Percentiles rank a stretch among this genome's conserved stretches.
phyloP scores from a whole-genome alignment of 2,329 filamentous ascomycete genomes.

The Aspergillus sp. region DNA sequence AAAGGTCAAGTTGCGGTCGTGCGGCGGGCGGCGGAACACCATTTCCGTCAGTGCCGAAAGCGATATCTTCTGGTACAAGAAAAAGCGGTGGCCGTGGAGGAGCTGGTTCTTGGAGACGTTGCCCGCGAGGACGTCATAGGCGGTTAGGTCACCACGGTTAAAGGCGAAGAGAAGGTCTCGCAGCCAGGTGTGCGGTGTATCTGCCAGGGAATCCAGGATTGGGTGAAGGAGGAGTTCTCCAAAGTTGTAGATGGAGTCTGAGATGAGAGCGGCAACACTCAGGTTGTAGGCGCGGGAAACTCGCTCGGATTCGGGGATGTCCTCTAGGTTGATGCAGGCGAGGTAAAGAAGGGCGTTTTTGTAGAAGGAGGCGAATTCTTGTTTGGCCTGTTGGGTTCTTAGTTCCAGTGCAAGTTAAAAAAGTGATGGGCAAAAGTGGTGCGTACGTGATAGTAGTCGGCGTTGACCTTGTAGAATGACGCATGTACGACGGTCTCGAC shows the following conservation, averaged over 20 bases:
- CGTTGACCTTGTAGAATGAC: constrained; percentile 92
- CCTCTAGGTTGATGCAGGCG: constrained; percentile 83
- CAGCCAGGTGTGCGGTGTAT: constrained; percentile 79
- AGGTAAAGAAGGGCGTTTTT: constrained; percentile 96
- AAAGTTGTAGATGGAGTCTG: constrained; percentile 97
- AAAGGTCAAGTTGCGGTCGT: constrained; percentile 94
- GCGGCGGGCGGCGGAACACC: constrained; percentile 91
- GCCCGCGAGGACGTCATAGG: constrained; percentile 78
- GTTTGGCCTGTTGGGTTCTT: constrained; percentile 58
- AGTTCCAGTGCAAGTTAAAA: constrained; percentile 5
- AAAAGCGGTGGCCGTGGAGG: constrained; percentile 74
- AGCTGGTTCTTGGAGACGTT: constrained; percentile 79
- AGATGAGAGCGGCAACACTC: constrained; percentile 86
- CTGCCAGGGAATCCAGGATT: constrained; percentile 80
- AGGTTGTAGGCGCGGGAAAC: constrained; percentile 87
- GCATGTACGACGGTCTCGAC: constrained; percentile 96
- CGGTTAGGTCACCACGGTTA: constrained; percentile 88
- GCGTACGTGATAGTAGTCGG: constrained; percentile 82
- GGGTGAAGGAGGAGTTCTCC: constrained; percentile 97
- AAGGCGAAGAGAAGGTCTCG: constrained; percentile 96
- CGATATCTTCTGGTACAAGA: constrained; percentile 96
- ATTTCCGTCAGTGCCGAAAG: constrained; percentile 94
- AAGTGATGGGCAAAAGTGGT: constrained; percentile 1
- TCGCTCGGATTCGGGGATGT: constrained; percentile 72
- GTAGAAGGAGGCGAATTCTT: constrained; percentile 95